These are phyloP conservation scores for Geotrichum histeridarum DNA, from an alignment of 1,139 yeast species.

Conservation along the genomic window DNA sequence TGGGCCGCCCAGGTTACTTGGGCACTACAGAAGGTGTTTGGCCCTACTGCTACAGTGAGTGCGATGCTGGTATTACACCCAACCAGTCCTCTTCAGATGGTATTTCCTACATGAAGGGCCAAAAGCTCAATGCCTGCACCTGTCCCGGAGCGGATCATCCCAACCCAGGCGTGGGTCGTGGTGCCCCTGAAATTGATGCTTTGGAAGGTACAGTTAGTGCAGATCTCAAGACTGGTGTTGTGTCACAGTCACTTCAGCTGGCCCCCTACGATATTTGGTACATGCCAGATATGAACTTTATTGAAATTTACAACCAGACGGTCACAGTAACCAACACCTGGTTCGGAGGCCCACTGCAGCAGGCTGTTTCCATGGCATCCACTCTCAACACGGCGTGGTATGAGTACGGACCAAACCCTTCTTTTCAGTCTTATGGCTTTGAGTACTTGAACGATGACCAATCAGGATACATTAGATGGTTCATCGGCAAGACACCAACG, in stretches of 20 bases:
- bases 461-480: conserved; percentile 77
- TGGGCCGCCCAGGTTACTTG: conserved; percentile 77
- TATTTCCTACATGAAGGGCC: conserved; percentile 72
- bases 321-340: conserved; percentile 69
- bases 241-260: conserved; percentile 74
- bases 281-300: conserved; percentile 68
- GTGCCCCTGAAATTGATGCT: conserved; percentile 86
- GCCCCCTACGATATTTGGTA: conserved; percentile 90
- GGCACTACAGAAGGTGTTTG: conserved; percentile 81
- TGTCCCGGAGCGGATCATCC: conserved; percentile 79
- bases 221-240: conserved; percentile 48
- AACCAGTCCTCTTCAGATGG: conserved; percentile 83
- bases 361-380: conserved; percentile 72
- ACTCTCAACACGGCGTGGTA: conserved; percentile 73
- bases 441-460: conserved; percentile 67
- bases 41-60: conserved; percentile 79
- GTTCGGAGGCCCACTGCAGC: conserved; percentile 82
- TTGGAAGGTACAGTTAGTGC: conserved; percentile 64
- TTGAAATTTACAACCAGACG: conserved; percentile 56
- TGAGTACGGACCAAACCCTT: conserved; percentile 42
- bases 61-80: conserved; percentile 89
- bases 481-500: conserved; percentile 64
- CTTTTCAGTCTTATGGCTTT: conserved; percentile 68
- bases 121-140: conserved; percentile 60
- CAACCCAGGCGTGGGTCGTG: conserved; percentile 71